These are phyloP conservation scores for Parafenestella ontariensis DNA, from an alignment of 2,329 filamentous ascomycete species.

Conservation along the genomic window DNA sequence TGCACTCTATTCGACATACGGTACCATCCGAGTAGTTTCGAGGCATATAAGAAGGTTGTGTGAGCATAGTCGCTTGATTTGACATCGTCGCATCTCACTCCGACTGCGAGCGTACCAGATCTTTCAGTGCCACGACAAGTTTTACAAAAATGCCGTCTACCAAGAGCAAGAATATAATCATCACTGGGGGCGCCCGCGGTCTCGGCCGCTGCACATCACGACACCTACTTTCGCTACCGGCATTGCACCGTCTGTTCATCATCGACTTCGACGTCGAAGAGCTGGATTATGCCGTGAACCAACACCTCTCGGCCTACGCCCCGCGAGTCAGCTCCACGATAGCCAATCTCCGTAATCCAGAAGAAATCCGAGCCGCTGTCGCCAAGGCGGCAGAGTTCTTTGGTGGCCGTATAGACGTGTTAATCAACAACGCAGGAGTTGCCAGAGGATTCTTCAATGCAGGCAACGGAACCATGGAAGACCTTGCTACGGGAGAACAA, in stretches of 20 bases:
- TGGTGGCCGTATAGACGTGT: conserved; percentile 35
- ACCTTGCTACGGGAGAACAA: conserved; percentile 27
- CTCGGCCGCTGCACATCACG: conserved; percentile 54
- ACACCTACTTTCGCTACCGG: conserved; percentile 45
- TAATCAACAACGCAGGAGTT: conserved; percentile 42
- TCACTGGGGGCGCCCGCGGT: conserved; percentile 52
- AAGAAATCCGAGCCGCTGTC: conserved; percentile 40
- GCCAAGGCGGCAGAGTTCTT: conserved; percentile 49
- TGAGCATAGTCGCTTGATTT: neutral
- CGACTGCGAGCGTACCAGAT: neutral
- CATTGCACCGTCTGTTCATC: conserved; percentile 53
- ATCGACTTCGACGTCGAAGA: conserved; percentile 53
- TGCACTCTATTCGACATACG: neutral
- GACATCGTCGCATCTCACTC: neutral
- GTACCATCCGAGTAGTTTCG: neutral
- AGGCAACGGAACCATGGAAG: conserved; percentile 33
- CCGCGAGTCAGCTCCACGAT: conserved; percentile 30
- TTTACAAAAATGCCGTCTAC: conserved; percentile 20
- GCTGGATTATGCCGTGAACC: conserved; percentile 32
- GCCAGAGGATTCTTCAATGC: conserved; percentile 32
- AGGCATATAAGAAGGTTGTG: neutral
- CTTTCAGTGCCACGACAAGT: neutral
- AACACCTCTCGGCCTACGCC: conserved; percentile 43
- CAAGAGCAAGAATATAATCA: conserved; percentile 40
- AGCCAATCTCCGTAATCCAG: conserved; percentile 50